Percentiles rank a stretch among this genome's conserved stretches.
Conservation (phyloP, 2,329 filamentous ascomycete species). For the Beauveria brongniartii region DNA sequence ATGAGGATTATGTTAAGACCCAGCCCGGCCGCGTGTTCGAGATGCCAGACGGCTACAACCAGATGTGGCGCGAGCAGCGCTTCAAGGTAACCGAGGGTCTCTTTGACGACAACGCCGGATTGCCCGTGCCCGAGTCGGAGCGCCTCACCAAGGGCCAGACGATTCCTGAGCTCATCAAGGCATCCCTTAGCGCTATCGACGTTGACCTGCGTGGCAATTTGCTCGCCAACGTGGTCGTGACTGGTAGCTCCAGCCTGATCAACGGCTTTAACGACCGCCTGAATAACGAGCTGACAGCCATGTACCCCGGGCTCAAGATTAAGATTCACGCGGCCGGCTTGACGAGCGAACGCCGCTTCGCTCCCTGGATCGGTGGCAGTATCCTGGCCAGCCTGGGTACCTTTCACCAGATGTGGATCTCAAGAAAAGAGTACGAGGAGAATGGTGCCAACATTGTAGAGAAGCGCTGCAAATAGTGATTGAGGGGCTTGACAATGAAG, state of each 20-base stretch:
- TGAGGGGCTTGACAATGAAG: not conserved
- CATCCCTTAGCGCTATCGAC: slow-evolving; percentile 71
- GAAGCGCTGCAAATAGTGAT: slow-evolving; percentile 78
- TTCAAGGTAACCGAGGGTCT: slow-evolving; percentile 82
- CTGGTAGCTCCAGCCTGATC: slow-evolving; percentile 76
- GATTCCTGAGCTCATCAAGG: slow-evolving; percentile 73
- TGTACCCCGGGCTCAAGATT: slow-evolving; percentile 80
- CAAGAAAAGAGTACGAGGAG: slow-evolving; percentile 94
- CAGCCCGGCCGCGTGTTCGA: slow-evolving; percentile 84
- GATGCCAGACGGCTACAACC: slow-evolving; percentile 94
- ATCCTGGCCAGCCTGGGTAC: slow-evolving; percentile 92
- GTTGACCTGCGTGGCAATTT: slow-evolving; percentile 79
- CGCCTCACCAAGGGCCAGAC: slow-evolving; percentile 65
- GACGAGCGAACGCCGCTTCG: slow-evolving; percentile 82
- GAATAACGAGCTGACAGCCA: slow-evolving; percentile 69
- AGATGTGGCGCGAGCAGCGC: slow-evolving; percentile 84
- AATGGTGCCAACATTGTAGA: slow-evolving; percentile 85
- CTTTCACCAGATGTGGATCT: slow-evolving; percentile 99
- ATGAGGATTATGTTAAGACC: slow-evolving; percentile 66
- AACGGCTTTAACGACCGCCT: slow-evolving; percentile 89
- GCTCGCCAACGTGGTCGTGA: slow-evolving; percentile 85
- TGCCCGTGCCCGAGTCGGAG: slow-evolving; percentile 38
- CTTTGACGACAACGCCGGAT: slow-evolving; percentile 77
- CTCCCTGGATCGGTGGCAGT: slow-evolving; percentile 92
- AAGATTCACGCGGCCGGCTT: slow-evolving; percentile 82